Conservation (phyloP, 768 basidiomycete genomes). For the Suillus paluster region DNA sequence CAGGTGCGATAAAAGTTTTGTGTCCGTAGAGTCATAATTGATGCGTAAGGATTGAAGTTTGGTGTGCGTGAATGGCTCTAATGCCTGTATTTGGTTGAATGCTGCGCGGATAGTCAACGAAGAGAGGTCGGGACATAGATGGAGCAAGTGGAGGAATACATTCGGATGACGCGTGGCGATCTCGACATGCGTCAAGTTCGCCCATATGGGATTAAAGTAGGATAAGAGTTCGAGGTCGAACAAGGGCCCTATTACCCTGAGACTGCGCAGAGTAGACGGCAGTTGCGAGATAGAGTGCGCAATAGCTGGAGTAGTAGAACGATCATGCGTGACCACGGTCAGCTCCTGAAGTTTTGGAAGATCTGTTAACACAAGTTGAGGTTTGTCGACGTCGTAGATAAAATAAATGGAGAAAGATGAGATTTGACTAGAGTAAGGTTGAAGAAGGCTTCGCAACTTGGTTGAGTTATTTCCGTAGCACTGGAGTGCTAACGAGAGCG, state of each 20-base stretch:
- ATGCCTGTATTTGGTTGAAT: no score
- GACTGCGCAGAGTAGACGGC: slow-evolving; percentile 13
- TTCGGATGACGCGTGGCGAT: slow-evolving; percentile 7
- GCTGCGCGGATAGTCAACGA: no score
- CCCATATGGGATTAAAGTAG: slow-evolving; percentile 21
- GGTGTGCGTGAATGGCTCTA: no score
- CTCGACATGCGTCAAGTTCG: slow-evolving; percentile 19
- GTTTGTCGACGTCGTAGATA: slow-evolving; percentile 8
- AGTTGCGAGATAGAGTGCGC: slow-evolving; percentile 11
- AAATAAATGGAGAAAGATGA: slow-evolving; percentile 11
- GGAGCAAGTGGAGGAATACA: slow-evolving; percentile 8
- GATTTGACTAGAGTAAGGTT: slow-evolving; percentile 19
- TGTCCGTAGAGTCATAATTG: slow-evolving; percentile 1
- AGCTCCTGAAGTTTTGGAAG: slow-evolving; percentile 23
- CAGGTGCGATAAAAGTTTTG: neutral
- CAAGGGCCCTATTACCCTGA: slow-evolving; percentile 10
- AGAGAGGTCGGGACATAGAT: neutral
- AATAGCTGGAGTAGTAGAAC: slow-evolving; percentile 10
- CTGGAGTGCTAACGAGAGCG: slow-evolving; percentile 23
- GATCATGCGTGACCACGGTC: slow-evolving; percentile 1
- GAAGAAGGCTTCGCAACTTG: slow-evolving; percentile 15
- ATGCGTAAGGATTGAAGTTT: no score
- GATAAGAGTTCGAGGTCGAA: slow-evolving; percentile 8
- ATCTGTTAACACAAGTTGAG: slow-evolving; percentile 20
- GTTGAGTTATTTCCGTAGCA: slow-evolving; percentile 1